Evolutionary conservation across 805 yeast genomes (phyloP), one percentile per base, ranked within the genome.

Genomic region (Wickerhamiella australiensis): DNA sequence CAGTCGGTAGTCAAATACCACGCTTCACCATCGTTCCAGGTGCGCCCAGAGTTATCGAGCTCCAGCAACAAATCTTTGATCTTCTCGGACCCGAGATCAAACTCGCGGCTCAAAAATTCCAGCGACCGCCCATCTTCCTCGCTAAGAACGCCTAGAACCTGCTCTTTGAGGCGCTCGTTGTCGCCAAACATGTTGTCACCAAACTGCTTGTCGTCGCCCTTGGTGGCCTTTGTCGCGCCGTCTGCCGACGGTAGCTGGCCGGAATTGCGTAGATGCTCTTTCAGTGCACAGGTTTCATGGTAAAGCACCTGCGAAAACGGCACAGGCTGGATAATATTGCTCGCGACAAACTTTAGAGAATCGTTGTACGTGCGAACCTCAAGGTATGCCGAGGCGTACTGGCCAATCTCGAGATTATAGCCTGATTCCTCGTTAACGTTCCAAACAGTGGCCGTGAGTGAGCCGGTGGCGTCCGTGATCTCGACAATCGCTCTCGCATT

Each of bases 401-500:
- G 54, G 38, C 63, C 66, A 3, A 47, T 56, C 65, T 48, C 75
- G 65, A 42, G 71, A 62, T 33, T 61, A 47, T 52, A 64, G 65
- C 47, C 42, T 67, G 36, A 18, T 3, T 38, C 54, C 54, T 67
- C 71, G 65, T 29, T 63, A 49, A 65, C 64, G 54, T 61, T 62
- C 79, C 82, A 78, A 51, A 71, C 68, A 50, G 76, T 68, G 50
- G 78, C 68, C n/a, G 76, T 77, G 12, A 74, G 61, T 1, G 69
- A 57, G 1, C 85, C 85, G 0, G 87, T 78, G 12, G 85, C 83
- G 61, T 82, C 88, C 58, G 79, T 85, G 9, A 82, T 56, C 12
- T 74, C 69, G 50, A 78, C 61, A 5, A 64, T 61, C 20, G 73
- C 51, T 13, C 42, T 26, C 29, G 18, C 47, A 23, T 29, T 46